Percentiles rank a stretch among this genome's conserved stretches.
These are phyloP conservation scores for Zoysia japonica DNA, from an alignment of 176 grass and related monocot genomes.

Conservation along the genomic window DNA sequence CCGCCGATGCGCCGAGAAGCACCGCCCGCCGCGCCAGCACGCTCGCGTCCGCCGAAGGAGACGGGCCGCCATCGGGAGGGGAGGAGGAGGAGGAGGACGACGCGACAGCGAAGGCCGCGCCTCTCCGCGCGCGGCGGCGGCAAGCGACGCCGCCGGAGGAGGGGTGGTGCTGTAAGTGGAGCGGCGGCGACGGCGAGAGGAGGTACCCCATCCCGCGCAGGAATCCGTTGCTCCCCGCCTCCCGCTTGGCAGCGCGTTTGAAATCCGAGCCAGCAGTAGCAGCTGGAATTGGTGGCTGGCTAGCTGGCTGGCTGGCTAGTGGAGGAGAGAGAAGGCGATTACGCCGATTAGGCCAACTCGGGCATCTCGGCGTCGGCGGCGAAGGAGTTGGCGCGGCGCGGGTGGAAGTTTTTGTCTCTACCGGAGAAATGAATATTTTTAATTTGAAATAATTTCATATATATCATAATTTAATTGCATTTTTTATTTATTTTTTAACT, in stretches of 20 bases:
- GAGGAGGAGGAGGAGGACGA: slow-evolving; percentile 1
- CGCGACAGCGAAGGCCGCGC: neutral
- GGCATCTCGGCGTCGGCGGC: slow-evolving; percentile 30
- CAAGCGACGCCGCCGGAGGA: neutral
- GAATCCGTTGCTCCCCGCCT: slow-evolving; percentile 35
- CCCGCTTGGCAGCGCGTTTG: neutral
- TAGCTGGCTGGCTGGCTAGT: neutral
- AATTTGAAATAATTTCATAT: too few species aligned
- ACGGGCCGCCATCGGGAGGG: slow-evolving; percentile 21
- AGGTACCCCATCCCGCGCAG: slow-evolving; percentile 50
- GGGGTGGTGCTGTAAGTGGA: slow-evolving; percentile 3
- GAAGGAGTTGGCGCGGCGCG: neutral
- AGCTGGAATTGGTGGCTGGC: neutral
- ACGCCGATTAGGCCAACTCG: neutral
- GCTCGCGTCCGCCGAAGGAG: neutral
- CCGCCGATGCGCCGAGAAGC: slow-evolving; percentile 62
- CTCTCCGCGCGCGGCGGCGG: slow-evolving; percentile 36
- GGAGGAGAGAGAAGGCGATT: slow-evolving; percentile 1
- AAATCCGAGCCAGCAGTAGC: neutral
- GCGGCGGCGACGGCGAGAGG: slow-evolving; percentile 45
- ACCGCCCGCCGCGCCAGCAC: slow-evolving; percentile 58
- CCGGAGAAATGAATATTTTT: neutral
- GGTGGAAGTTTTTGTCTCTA: neutral
- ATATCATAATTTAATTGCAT: too few species aligned
- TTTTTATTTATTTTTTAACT: too few species aligned